Conservation (phyloP, 148 eudicot genomes). For the Fagopyrum homotropicum region DNA sequence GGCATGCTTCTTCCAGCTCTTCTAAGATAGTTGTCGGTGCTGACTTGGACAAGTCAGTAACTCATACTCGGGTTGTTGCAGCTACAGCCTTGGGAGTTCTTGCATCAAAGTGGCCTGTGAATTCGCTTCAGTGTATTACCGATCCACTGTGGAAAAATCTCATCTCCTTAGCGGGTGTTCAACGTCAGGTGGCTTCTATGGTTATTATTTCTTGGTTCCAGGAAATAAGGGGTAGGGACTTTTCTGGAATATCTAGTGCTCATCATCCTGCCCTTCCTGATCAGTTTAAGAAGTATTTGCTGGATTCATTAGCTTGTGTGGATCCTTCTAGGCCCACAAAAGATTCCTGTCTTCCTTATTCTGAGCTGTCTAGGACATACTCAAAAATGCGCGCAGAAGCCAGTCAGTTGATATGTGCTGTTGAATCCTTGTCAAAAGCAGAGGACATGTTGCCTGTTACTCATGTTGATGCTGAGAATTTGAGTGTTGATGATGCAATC, state of each 20-base stretch:
- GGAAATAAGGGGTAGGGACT: slow-evolving; percentile 42
- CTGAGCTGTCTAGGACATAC: slow-evolving; percentile 93
- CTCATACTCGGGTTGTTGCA: slow-evolving; percentile 78
- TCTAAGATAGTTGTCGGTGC: slow-evolving; percentile 83
- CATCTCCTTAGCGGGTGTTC: slow-evolving; percentile 77
- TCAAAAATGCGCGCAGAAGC: slow-evolving; percentile 91
- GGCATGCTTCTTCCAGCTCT: slow-evolving; percentile 42
- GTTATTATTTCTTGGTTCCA: slow-evolving; percentile 92
- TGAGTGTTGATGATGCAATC: slow-evolving; percentile 76
- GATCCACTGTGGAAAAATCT: slow-evolving; percentile 81
- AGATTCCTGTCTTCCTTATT: slow-evolving; percentile 69
- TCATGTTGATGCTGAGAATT: slow-evolving; percentile 43
- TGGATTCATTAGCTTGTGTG: slow-evolving; percentile 75
- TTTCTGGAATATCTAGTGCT: slow-evolving; percentile 26
- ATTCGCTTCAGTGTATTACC: slow-evolving; percentile 43
- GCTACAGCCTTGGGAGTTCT: slow-evolving; percentile 82
- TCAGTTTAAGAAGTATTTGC: slow-evolving; percentile 60
- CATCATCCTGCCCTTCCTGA: slow-evolving; percentile 33
- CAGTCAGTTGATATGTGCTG: slow-evolving; percentile 49
- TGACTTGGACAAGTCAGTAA: slow-evolving; percentile 81
- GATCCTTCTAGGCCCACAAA: slow-evolving; percentile 93
- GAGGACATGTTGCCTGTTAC: slow-evolving; percentile 32
- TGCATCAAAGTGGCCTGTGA: slow-evolving; percentile 68
- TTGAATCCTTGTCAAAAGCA: slow-evolving; percentile 52
- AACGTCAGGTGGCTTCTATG: slow-evolving; percentile 96